Evolutionary conservation across 2,329 filamentous ascomycete species (phyloP).

Genomic region (Epichloe brachyelytri): DNA sequence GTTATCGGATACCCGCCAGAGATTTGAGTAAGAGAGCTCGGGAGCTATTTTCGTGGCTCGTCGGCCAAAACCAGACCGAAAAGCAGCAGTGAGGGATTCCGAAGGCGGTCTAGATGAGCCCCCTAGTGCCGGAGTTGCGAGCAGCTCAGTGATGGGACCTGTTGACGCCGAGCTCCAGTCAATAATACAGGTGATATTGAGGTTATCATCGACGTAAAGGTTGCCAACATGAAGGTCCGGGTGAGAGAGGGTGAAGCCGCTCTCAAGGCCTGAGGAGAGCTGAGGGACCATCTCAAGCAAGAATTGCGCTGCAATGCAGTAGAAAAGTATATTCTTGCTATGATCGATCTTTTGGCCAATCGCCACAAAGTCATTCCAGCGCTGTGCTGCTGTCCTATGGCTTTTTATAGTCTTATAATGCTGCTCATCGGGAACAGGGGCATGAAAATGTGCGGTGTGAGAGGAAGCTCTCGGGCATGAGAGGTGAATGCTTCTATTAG

Average conservation of each 20-base stretch:
- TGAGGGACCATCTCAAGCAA: no score
- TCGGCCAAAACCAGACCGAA: neutral
- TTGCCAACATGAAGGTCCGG: no score
- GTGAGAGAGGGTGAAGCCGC: no score
- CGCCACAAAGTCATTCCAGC: no score
- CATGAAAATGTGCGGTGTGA: neutral
- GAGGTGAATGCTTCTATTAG: neutral
- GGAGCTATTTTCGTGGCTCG: neutral
- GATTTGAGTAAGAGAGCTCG: neutral
- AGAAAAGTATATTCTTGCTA: no score
- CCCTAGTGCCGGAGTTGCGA: neutral
- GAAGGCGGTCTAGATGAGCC: neutral
- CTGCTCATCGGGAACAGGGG: neutral
- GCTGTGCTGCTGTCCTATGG: neutral
- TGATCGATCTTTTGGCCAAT: no score
- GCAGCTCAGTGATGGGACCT: neutral
- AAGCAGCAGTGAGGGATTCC: neutral
- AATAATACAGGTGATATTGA: neutral
- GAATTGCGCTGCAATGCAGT: no score
- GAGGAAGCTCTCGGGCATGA: neutral
- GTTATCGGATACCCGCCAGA: neutral
- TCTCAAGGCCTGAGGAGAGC: no score
- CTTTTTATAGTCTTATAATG: neutral
- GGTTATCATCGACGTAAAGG: neutral
- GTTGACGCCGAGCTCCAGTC: neutral